A percentile compares a stretch with the other conserved stretches of the same genome.
Conservation (phyloP, 805 yeast genomes). For the Candida nanaspora region DNA sequence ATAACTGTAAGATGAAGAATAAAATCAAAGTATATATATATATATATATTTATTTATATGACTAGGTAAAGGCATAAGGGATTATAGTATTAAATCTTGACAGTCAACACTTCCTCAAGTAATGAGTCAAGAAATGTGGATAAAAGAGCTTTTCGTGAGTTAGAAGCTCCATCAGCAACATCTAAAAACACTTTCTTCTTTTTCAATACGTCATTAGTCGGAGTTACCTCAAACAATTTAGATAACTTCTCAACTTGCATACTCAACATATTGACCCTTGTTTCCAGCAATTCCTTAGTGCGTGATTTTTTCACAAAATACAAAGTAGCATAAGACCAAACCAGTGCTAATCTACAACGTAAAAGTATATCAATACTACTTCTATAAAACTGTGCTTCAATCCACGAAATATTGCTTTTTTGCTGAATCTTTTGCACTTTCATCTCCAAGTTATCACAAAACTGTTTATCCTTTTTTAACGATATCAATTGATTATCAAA, state of each 20-base stretch:
- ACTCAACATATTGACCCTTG: conserved; percentile 16
- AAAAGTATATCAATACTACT: conserved; percentile 62
- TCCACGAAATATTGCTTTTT: conserved; percentile 65
- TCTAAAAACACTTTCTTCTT: conserved; percentile 17
- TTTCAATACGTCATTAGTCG: conserved; percentile 18
- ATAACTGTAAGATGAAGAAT: neutral
- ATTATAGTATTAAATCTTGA: too few species aligned
- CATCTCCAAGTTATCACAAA: conserved; percentile 55
- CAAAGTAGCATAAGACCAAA: conserved; percentile 87
- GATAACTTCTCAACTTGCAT: conserved; percentile 24
- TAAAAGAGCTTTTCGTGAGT: too few species aligned
- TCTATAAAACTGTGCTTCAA: conserved; percentile 75
- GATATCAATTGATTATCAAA: conserved; percentile 74
- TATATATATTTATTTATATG: too few species aligned
- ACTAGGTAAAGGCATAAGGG: too few species aligned
- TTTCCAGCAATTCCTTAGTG: conserved; percentile 53
- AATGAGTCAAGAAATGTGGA: neutral
- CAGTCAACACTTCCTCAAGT: too few species aligned
- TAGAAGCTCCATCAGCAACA: neutral
- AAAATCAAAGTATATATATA: neutral
- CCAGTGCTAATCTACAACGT: conserved; percentile 66
- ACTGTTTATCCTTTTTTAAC: conserved; percentile 58
- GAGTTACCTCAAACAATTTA: conserved; percentile 26
- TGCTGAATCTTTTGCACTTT: conserved; percentile 63
- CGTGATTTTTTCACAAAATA: conserved; percentile 43